phyloP scores from a whole-genome alignment of 495 filamentous ascomycete genomes.

The Parathielavia hyrcaniae region DNA sequence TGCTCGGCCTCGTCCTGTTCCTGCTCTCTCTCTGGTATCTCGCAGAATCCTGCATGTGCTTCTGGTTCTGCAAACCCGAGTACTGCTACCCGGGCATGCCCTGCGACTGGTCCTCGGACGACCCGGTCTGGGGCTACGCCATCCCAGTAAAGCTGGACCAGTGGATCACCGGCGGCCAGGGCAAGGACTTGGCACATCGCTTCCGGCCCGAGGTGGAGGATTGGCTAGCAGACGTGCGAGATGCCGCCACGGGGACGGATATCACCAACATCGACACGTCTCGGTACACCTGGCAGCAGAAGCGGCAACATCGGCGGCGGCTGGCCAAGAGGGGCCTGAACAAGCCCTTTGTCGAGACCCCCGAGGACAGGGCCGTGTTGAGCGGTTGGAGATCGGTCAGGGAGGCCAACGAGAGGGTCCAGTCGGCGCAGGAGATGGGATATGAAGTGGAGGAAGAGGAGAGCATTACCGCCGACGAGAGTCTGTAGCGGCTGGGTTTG shows the following conservation, averaged over 20 bases:
- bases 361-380: constrained; percentile 32
- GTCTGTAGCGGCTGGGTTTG: constrained; percentile 7
- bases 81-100: constrained; percentile 42
- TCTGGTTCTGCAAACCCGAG: constrained; percentile 53
- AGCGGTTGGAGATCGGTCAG: constrained; percentile 33
- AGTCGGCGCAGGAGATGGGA: constrained; percentile 26
- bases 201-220: constrained; percentile 37
- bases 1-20: constrained; percentile 48
- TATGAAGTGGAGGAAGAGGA: constrained; percentile 32
- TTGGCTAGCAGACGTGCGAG: constrained; percentile 37
- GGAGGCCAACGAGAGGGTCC: constrained; percentile 28
- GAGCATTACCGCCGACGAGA: constrained; percentile 35
- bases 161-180: constrained; percentile 44
- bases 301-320: constrained; percentile 36
- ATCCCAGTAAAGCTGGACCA: constrained; percentile 52
- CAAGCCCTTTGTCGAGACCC: constrained; percentile 27
- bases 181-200: constrained; percentile 27
- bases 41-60: constrained; percentile 56
- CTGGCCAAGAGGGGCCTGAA: constrained; percentile 37
- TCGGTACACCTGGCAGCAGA: constrained; percentile 27
- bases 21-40: constrained; percentile 50
- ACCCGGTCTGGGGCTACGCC: constrained; percentile 49
- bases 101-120: constrained; percentile 44
- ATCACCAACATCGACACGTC: constrained; percentile 33
- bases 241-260: constrained; percentile 37